phyloP scores from a whole-genome alignment of 352 stramenopile species.

The Globisporangium nunn region DNA sequence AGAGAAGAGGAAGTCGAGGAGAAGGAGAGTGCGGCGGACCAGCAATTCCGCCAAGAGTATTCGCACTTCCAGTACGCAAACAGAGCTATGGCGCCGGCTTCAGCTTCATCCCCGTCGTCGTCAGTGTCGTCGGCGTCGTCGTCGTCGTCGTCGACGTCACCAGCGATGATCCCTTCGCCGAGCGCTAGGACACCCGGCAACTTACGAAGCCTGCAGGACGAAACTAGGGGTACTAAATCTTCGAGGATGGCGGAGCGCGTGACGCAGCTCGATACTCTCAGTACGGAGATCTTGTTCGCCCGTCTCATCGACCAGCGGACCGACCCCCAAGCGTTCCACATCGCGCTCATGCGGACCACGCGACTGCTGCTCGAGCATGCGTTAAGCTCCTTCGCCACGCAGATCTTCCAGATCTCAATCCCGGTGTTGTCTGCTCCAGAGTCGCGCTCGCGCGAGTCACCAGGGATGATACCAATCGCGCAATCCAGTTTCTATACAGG shows the following conservation, averaged over 20 bases:
- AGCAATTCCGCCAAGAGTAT: background rate
- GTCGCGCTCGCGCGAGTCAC: background rate
- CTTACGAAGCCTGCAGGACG: background rate
- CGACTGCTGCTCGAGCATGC: slow-evolving; percentile 51
- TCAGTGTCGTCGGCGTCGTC: background rate
- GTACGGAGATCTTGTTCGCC: slow-evolving; percentile 31
- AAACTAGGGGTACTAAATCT: background rate
- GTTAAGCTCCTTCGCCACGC: slow-evolving; percentile 22
- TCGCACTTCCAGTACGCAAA: background rate
- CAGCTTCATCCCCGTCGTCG: background rate
- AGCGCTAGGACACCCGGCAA: background rate
- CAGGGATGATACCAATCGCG: background rate
- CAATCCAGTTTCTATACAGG: slow-evolving; percentile 10
- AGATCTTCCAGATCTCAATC: slow-evolving; percentile 19
- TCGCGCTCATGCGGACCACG: slow-evolving; percentile 26
- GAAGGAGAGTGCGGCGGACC: background rate
- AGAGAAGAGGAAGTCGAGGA: background rate
- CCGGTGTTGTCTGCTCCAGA: background rate
- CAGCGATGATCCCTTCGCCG: background rate
- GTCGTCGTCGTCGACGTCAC: background rate
- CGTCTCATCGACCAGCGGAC: slow-evolving; percentile 28
- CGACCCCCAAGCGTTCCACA: slow-evolving; percentile 25
- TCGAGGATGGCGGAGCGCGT: slow-evolving; percentile 23
- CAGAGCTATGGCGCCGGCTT: background rate
- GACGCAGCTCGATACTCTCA: slow-evolving; percentile 28